Evolutionary conservation across 179 eudicot species (phyloP).

Genomic region (Patellifolia procumbens): DNA sequence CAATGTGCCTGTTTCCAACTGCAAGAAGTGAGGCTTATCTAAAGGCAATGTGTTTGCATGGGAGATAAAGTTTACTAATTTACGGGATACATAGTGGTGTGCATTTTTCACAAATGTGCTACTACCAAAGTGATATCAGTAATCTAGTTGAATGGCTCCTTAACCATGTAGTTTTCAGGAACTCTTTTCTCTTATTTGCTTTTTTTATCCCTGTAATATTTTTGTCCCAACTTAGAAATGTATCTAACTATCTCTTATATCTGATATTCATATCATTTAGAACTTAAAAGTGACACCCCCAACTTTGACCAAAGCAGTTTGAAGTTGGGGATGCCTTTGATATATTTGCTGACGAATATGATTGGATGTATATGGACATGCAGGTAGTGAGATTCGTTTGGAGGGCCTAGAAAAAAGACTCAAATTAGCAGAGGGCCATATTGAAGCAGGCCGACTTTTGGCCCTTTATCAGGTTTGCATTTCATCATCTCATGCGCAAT

Average conservation of each 20-base stretch:
- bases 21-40: slow-evolving; percentile 52
- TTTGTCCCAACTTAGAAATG: neutral
- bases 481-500: slow-evolving; percentile 7
- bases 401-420: slow-evolving; percentile 61
- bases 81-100: neutral
- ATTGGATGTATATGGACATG: slow-evolving; percentile 23
- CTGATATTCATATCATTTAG: neutral
- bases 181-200: neutral
- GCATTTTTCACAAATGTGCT: neutral
- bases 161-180: neutral
- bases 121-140: neutral
- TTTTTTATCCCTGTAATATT: neutral
- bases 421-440: slow-evolving; percentile 83
- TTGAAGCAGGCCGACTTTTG: slow-evolving; percentile 97
- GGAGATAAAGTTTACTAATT: neutral
- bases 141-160: neutral
- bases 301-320: neutral
- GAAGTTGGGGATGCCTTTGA: neutral
- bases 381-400: slow-evolving; percentile 50
- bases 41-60: neutral
- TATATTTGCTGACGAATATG: slow-evolving; percentile 20
- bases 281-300: neutral
- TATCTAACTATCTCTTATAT: neutral
- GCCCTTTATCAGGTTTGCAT: slow-evolving; percentile 80
- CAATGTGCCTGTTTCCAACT: slow-evolving; percentile 54